Percentiles rank a stretch among this genome's conserved stretches.
Conservation (phyloP, 176 grass and related monocot genomes). For the Panicum miliaceum region DNA sequence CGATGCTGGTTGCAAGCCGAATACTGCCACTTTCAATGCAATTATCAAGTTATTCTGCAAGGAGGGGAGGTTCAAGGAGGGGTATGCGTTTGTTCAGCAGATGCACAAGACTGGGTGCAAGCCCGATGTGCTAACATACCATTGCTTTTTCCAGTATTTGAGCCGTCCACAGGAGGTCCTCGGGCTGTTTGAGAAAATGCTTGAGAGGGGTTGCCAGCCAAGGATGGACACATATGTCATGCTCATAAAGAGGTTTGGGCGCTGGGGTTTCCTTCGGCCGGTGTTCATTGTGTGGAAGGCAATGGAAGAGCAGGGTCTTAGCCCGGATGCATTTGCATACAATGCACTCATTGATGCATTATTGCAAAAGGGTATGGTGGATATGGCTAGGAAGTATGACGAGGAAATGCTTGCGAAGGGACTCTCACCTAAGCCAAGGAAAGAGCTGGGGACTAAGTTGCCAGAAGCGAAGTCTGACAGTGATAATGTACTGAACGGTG, state of each 20-base stretch:
- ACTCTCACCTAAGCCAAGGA: conserved; percentile 80
- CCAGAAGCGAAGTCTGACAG: conserved; percentile 43
- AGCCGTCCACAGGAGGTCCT: conserved; percentile 78
- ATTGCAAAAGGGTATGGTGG: conserved; percentile 83
- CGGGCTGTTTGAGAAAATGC: conserved; percentile 86
- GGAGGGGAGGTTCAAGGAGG: conserved; percentile 85
- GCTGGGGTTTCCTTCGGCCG: conserved; percentile 83
- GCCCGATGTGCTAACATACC: conserved; percentile 80
- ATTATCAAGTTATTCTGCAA: conserved; percentile 80
- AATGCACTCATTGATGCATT: conserved; percentile 80
- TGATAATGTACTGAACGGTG: conserved; percentile 47
- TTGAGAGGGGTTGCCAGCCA: conserved; percentile 57
- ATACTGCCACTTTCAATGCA: conserved; percentile 68
- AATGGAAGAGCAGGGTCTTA: conserved; percentile 78
- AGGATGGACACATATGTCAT: conserved; percentile 97
- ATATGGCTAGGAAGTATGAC: conserved; percentile 85
- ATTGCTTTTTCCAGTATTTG: conserved; percentile 91
- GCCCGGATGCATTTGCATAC: conserved; percentile 86
- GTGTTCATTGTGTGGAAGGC: conserved; percentile 78
- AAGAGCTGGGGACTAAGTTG: conserved; percentile 57
- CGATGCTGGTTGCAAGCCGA: conserved; percentile 65
- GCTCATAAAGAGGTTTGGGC: conserved; percentile 93
- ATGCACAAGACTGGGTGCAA: conserved; percentile 67
- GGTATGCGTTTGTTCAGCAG: conserved; percentile 69
- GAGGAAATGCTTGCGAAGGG: conserved; percentile 82